Evolutionary conservation across 2,329 filamentous ascomycete genomes (phyloP), one percentile per base, ranked within the genome.

Genomic region (Ceratocystis huliohia): DNA sequence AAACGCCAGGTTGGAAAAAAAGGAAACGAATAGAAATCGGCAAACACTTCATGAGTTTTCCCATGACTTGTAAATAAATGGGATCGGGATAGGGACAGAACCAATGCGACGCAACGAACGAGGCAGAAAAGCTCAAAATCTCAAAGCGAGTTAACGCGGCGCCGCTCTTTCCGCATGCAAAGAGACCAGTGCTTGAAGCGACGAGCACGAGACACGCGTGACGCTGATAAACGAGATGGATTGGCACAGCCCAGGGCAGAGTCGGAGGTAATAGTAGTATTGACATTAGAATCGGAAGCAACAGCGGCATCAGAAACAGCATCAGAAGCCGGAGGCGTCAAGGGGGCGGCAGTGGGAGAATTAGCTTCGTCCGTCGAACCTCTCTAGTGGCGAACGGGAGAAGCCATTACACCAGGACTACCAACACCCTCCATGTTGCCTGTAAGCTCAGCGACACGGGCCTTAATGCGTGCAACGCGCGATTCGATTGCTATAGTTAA

Each of bases 381-480:
- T 30, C 62, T 63, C 62, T 65, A 67, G 61, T 64, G 46, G 61
- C 45, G 64, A 20, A 67, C 53, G 33, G 75, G 73, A 68, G 74
- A 73, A 45, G 74, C 72, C 44, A 72, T 72, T 63, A 70, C 72
- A 67, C 72, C 74, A 30, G 81, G 78, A 5, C 73, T 74, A 50
- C 72, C 73, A 44, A 75, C 75, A 56, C 77, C 79, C 72, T 93
- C 88, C 83, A 89, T 89, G 75, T 89, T 89, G 71, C 88, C 88
- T 1, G 94, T 99, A 71, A 99, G 78, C 75, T 96, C 91, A 64
- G 94, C 94, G 67, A 99, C 94, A 69, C 94, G 88, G 68, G 94
- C 94, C 78, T 96, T 97, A 82, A 99, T 99, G 69, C 94, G 89
- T 62, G 94, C 94, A 68, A 97, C 94, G 70, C 94, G 89, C 62